Evolutionary conservation across 164 flowering plant genomes (phyloP), one percentile per base, ranked within the genome.

Genomic region (Litsea cubeba): DNA sequence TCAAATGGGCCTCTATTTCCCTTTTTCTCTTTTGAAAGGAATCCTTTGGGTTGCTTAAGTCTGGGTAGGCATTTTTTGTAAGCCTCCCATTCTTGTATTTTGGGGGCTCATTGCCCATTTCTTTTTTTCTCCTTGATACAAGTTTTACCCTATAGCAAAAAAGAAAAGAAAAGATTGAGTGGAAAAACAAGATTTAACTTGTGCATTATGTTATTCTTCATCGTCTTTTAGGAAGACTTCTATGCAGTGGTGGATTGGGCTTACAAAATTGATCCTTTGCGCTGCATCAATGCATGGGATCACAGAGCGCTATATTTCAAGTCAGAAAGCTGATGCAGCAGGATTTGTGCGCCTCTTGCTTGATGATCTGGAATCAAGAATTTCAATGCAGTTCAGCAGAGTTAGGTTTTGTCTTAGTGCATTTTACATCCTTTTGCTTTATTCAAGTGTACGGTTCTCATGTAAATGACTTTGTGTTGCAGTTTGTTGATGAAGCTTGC

Each of bases 281-380:
- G 98, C 67, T 95, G 99, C 84, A 90, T 96, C 98, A n/a, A 91
- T 96, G 98, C 94, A 92, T 88, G 99, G 99, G 22, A 88, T 92
- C 57, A 95, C 99, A 60, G 99, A 95, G 77, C 87, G 88, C 3
- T 95, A 95, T 82, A 86, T 93, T 76, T 93, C 95, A 76, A 95
- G 97, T 74, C 98, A 93, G 81, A 95, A 95, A 85, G 97, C 96
- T 77, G 99, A 95, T 87, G 99, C 98, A 60, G 99, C 99, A 58
- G 99, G 97, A 70, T 95, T 90, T 89, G 99, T 96, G 62, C 98
- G 97, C 71, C 83, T 89, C 30, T 85, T 96, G 83, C 98, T 96
- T 77, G 98, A 90, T 81, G 97, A 92, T 78, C 84, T 96, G 71
- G 97, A 94, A 83, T 87, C 91, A 22, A 87, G 94, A 83, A 91